A percentile compares a stretch with the other conserved stretches of the same genome.
phyloP scores from a whole-genome alignment of 441 rosid genomes.

The Corymbia calophylla region DNA sequence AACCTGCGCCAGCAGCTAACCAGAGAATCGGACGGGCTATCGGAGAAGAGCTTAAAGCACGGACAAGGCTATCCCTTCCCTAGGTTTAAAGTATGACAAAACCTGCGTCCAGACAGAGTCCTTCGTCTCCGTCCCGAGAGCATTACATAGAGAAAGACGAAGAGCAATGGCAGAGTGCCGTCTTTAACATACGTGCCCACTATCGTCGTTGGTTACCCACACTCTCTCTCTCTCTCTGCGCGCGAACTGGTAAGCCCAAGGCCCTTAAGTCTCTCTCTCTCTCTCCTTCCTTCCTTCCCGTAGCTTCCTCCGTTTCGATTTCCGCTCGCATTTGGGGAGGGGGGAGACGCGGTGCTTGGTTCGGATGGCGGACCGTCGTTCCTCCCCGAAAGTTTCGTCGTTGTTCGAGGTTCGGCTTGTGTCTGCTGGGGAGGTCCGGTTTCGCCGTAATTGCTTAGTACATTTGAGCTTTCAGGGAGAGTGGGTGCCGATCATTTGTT shows the following conservation, averaged over 20 bases:
- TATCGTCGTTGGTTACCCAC: neutral
- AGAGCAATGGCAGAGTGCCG: neutral
- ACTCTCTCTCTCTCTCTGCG: neutral
- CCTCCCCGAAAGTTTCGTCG: neutral
- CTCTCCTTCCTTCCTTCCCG: neutral
- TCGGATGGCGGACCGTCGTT: neutral
- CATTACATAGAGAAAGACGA: neutral
- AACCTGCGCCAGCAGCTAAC: neutral
- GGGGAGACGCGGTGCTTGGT: neutral
- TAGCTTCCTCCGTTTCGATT: neutral
- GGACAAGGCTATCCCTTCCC: neutral
- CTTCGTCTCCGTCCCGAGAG: neutral
- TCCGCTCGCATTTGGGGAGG: neutral
- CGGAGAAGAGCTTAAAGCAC: neutral
- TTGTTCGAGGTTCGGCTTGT: neutral
- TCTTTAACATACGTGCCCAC: neutral
- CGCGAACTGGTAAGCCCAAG: neutral
- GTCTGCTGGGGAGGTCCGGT: neutral
- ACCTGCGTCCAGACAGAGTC: neutral
- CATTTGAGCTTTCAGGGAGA: neutral
- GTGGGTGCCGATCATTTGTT: neutral
- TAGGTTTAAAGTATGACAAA: rapidly evolving
- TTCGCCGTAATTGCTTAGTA: neutral
- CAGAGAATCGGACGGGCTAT: rapidly evolving
- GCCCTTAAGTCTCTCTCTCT: neutral